Evolutionary conservation across 164 flowering plant species (phyloP), one percentile per base, ranked within the genome.

Genomic region (Kingdonia uniflora): DNA sequence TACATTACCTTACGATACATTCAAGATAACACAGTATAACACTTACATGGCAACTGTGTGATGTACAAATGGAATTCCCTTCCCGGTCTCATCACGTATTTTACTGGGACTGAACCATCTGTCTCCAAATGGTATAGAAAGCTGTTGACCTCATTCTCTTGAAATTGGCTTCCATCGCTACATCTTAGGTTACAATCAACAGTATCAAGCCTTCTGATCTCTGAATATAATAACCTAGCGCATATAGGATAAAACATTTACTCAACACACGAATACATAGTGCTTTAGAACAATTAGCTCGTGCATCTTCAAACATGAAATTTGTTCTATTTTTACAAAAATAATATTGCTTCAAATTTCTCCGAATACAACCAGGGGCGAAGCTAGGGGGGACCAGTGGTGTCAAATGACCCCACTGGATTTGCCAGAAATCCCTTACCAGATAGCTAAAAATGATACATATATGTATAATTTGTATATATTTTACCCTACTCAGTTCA

Each of bases 31-130:
- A 29, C 35, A 29, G 35, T n/a, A n/a, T n/a, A n/a, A 49, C 11
- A 53, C 80, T 65, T 73, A 92, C 99, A 92, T 60, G 99, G 99
- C 63, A 84, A 59, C 69, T 92, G 97, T 7, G 97, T 79, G 56
- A 88, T 73, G 67, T 92, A 92, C 22, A 92, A 49, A 72, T 92
- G 99, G 20, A 92, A 71, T 26, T 73, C 58, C 85, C 81, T 88
- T 14, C 92, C 95, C 5, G 50, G 64, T 70, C 61, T 77, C 62
- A 92, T 21, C 54, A 14, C 73, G 61, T 66, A 82, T 63, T 77
- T 81, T 42, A 55, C 60, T 48, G 59, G 54, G 24, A 68, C 69
- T 39, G 24, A 17, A 45, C 46, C 49, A 58, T 73, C 67, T n/a
- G 51, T 24, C 16, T 69, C 81, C 63, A 71, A 40, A 37, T 55